Percentiles rank a stretch among this genome's conserved stretches.
phyloP scores from a whole-genome alignment of 768 basidiomycete genomes.

The Suillus brevipes region DNA sequence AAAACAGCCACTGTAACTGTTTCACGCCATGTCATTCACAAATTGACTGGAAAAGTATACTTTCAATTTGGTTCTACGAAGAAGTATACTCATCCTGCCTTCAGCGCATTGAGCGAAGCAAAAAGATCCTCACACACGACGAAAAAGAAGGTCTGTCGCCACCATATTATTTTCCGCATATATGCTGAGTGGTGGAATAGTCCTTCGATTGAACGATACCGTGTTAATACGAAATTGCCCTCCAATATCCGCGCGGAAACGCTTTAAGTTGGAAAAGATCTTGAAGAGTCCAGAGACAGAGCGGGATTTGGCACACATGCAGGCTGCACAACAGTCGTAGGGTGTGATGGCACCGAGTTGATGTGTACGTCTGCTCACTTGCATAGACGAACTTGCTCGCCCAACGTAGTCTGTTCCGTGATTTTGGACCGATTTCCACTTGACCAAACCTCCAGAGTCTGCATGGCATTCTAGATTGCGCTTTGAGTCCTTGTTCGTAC shows the following conservation, averaged over 20 bases:
- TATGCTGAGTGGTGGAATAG: conserved; percentile 36
- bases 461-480: neutral
- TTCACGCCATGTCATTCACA: conserved; percentile 70
- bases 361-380: neutral
- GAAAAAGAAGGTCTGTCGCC: conserved; percentile 60
- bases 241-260: conserved; percentile 76
- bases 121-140: conserved; percentile 79
- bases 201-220: conserved; percentile 63
- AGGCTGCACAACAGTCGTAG: conserved; percentile 4
- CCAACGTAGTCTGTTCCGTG: neutral
- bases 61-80: neutral
- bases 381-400: neutral
- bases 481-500: neutral
- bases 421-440: neutral
- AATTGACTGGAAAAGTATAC: conserved; percentile 73
- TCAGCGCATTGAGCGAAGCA: conserved; percentile 72
- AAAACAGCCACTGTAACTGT: conserved; percentile 87
- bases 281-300: conserved; percentile 69
- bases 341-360: neutral
- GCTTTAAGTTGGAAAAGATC: conserved; percentile 69
- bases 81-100: conserved; percentile 6
- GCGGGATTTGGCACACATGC: conserved; percentile 40
- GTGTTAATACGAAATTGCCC: conserved; percentile 82
- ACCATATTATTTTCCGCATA: neutral
- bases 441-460: neutral